Base-by-base conservation (phyloP, 371 early-diverging fungal genomes). In the Smittium culicis region DNA sequence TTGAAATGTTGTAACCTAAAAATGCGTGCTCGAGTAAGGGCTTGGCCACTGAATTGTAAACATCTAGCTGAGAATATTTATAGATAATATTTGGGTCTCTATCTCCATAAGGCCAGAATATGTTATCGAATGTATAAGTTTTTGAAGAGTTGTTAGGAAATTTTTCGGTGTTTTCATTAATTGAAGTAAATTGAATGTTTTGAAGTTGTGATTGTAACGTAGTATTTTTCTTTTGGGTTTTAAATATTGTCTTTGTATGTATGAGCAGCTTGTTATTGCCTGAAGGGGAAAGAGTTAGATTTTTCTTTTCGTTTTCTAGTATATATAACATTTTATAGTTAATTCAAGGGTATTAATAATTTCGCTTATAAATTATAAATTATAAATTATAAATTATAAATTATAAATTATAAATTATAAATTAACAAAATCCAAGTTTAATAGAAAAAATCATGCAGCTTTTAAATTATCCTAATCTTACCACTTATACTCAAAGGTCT, bases 1-100 rank as follows among this genome's bases (percentile, higher is more conserved):
- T 86, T 29, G 90, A 88, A 31, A 88, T 88, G 61, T 79, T 79
- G 54, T 77, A 72, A 1, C 79, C 79, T 20, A 45, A 45, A 45
- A 45, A 45, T 45, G 45, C 45, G 20, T 45, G 45, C 5, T 45
- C 45, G 5, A 45, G 20, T 20, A 45, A 45, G 45, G 45, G 45
- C 20, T 45, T 45, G 45, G 45, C 45, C 5, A 45, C 45, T 11
- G 45, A 45, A 45, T 45, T 45, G 45, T 45, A 45, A 20, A 45
- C 45, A 45, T 45, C 45, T 5, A 45, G 11, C 20, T 45, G 45
- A 45, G 45, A 45, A 45, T 45, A 45, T 45, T 45, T 45, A 20
- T 11, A 45, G 20, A 5, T 45, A 11, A 20, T 11, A 20, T 45
- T 45, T 45, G 45, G 20, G 20, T 5, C 20, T 45, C 20, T 20